Evolutionary conservation across 495 filamentous ascomycete genomes (phyloP).

Genomic region (Articulospora tetracladia): DNA sequence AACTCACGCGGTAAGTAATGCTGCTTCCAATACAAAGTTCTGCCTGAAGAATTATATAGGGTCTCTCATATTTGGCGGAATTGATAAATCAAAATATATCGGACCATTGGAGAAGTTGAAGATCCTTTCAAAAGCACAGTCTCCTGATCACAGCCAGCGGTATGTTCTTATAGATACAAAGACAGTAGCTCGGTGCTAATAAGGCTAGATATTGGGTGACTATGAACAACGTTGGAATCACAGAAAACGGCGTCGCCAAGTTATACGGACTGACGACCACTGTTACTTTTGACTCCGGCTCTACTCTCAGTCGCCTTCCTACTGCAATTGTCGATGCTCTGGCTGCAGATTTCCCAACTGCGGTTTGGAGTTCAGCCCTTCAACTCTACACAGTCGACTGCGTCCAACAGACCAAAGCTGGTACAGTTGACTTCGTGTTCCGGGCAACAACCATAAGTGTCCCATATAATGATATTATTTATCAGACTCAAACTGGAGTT

Average conservation of each 20-base stretch:
- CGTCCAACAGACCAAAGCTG: not conserved
- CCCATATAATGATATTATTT: not conserved
- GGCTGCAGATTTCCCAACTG: not conserved
- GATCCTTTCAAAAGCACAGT: not conserved
- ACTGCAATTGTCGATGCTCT: not conserved
- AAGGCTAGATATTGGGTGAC: not conserved
- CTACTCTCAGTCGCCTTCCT: not conserved
- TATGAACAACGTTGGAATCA: not conserved
- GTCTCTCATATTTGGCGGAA: not conserved
- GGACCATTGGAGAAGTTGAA: not conserved
- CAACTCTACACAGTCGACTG: not conserved
- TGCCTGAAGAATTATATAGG: not conserved
- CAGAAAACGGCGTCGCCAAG: not conserved
- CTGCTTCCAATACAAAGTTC: not conserved
- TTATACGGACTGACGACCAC: not conserved
- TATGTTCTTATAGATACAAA: not conserved
- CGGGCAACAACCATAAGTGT: not conserved
- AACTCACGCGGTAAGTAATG: not conserved
- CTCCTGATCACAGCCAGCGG: not conserved
- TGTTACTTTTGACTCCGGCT: not conserved
- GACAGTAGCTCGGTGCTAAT: not conserved
- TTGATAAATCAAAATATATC: not conserved
- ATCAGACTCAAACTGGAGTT: not conserved
- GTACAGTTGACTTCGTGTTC: not conserved
- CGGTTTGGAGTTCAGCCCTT: not conserved